A percentile compares a stretch with the other conserved stretches of the same genome.
These are phyloP conservation scores for Coemansia sp. DNA, from an alignment of 192 early-diverging fungal species.

Conservation along the genomic window DNA sequence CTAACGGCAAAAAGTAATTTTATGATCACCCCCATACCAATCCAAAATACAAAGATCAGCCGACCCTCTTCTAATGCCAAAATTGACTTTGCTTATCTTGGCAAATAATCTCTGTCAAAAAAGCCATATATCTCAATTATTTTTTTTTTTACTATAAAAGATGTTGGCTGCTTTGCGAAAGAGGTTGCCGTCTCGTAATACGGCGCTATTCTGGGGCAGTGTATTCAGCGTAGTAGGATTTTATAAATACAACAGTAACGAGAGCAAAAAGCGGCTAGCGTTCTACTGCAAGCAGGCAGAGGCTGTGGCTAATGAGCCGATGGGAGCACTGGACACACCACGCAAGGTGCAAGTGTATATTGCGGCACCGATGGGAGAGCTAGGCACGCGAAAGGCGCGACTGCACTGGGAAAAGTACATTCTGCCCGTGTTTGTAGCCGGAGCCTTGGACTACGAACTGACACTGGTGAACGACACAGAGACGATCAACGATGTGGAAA, in stretches of 20 bases:
- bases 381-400: slow-evolving; percentile 53
- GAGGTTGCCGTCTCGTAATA: slow-evolving; percentile 54
- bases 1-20: slow-evolving; percentile 62
- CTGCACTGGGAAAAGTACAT: slow-evolving; percentile 57
- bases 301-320: slow-evolving; percentile 36
- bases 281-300: slow-evolving; percentile 47
- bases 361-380: slow-evolving; percentile 52
- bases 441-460: slow-evolving; percentile 57
- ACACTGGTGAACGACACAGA: slow-evolving; percentile 54
- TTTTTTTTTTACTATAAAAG: background rate
- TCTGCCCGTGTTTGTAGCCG: slow-evolving; percentile 57
- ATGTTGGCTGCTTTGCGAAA: slow-evolving; percentile 39
- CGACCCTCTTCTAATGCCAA: no score
- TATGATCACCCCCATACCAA: background rate
- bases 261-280: slow-evolving; percentile 39
- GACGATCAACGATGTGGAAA: slow-evolving; percentile 27
- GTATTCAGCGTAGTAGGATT: slow-evolving; percentile 32
- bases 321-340: slow-evolving; percentile 38
- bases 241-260: slow-evolving; percentile 54
- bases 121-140: no score
- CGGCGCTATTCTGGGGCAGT: slow-evolving; percentile 46
- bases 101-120: background rate
- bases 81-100: slow-evolving; percentile 2
- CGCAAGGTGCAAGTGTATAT: slow-evolving; percentile 56
- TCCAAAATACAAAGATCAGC: background rate